A percentile compares a stretch with the other conserved stretches of the same genome.
Evolutionary conservation across 208 protist genomes (phyloP).

Genomic region (Acanthamoeba castellanii): DNA sequence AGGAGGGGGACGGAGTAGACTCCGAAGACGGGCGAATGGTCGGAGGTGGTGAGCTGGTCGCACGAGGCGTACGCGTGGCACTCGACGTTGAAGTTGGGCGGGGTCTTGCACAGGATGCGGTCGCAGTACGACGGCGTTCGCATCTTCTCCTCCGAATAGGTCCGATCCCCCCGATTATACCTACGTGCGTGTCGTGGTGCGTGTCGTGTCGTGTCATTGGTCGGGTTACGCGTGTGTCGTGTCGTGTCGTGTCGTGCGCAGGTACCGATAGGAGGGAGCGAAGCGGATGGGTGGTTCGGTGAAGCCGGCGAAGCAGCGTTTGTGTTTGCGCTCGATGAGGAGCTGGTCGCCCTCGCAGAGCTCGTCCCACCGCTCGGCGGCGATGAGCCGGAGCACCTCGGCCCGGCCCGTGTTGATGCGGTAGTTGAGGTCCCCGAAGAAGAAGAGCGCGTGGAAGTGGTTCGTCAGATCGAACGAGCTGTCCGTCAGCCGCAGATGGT

Average conservation of each 20-base stretch:
- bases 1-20: conserved; percentile 31
- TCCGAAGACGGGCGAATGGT: conserved; percentile 32
- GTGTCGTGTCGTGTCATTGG: too few species aligned
- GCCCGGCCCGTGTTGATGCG: conserved; percentile 41
- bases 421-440: conserved; percentile 74
- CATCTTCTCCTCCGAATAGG: conserved; percentile 55
- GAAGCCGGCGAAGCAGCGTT: conserved; percentile 44
- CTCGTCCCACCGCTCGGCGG: not conserved
- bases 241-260: too few species aligned
- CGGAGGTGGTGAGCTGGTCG: conserved; percentile 54
- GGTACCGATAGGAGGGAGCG: conserved; percentile 69
- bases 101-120: conserved; percentile 23
- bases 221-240: not conserved
- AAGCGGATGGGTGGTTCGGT: conserved; percentile 16
- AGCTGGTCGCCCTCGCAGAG: conserved; percentile 63
- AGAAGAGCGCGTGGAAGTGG: conserved; percentile 74
- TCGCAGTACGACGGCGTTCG: conserved; percentile 63
- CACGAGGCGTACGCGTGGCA: not conserved
- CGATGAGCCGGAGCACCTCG: conserved; percentile 44
- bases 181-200: too few species aligned
- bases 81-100: not conserved
- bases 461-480: conserved; percentile 40
- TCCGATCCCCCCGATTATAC: conserved; percentile 59
- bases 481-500: conserved; percentile 10
- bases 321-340: not conserved